Percentiles rank a stretch among this genome's conserved stretches.
Evolutionary conservation across 768 basidiomycete genomes (phyloP).

Genomic region (Tephrocybe rancida): DNA sequence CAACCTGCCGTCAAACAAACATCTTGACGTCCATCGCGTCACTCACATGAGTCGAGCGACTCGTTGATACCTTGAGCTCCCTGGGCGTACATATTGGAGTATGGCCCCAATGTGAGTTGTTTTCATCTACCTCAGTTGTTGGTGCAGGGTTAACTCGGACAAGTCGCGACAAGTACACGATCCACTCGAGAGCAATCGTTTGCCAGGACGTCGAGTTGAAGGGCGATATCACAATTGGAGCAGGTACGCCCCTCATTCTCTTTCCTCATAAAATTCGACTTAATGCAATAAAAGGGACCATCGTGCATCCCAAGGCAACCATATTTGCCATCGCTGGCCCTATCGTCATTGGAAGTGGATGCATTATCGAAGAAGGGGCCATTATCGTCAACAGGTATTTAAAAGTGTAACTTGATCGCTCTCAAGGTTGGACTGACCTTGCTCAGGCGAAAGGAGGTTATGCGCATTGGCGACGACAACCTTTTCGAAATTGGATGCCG

Average conservation of each 20-base stretch:
- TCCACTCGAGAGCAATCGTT: constrained; percentile 89
- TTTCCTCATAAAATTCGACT: background rate
- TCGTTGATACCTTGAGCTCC: background rate
- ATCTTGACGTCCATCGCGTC: too few species aligned
- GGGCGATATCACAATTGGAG: constrained; percentile 91
- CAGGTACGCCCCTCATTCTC: constrained; percentile 47
- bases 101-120: constrained; percentile 21
- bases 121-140: background rate
- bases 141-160: background rate
- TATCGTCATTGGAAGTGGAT: constrained; percentile 85
- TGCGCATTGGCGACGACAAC: constrained; percentile 94
- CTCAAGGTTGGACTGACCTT: background rate
- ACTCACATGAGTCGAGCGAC: constrained; percentile 19
- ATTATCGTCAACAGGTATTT: constrained; percentile 85
- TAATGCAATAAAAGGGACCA: constrained; percentile 53
- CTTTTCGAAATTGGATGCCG: constrained; percentile 94
- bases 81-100: background rate
- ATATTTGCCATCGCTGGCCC: constrained; percentile 91
- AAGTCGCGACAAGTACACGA: constrained; percentile 87
- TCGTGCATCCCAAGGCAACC: constrained; percentile 93
- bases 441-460: constrained; percentile 71
- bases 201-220: constrained; percentile 94
- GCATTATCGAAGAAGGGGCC: constrained; percentile 90
- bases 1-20: too few species aligned
- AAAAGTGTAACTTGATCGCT: background rate